These are phyloP conservation scores for Amaranthus hypochondriacus DNA, from an alignment of 148 eudicot species.

Conservation along the genomic window DNA sequence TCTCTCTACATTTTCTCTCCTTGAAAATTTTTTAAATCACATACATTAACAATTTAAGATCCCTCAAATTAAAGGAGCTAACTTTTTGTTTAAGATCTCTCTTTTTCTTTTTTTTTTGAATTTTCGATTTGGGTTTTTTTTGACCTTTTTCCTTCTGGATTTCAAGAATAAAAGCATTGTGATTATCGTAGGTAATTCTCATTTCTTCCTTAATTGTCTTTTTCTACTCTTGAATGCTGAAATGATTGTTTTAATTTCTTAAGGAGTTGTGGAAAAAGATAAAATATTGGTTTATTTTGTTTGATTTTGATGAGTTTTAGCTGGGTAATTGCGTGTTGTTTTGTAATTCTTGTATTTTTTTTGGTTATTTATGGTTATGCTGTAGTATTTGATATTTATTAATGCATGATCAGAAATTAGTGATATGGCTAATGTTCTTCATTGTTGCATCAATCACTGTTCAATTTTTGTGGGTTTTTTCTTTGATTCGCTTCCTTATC, in stretches of 20 bases:
- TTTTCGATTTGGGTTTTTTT: conserved; percentile 13
- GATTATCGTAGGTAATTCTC: conserved; percentile 23
- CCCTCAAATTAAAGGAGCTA: conserved; percentile 10
- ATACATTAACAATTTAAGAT: conserved; percentile 6
- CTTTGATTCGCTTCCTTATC: conserved; percentile 1
- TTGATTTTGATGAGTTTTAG: conserved; percentile 16
- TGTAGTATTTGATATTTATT: background rate
- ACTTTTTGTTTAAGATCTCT: conserved; percentile 22
- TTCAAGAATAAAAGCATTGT: conserved; percentile 16
- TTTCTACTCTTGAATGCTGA: background rate
- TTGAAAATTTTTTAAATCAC: background rate
- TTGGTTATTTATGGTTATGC: background rate
- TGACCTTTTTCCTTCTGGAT: conserved; percentile 5
- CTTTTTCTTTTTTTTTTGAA: conserved; percentile 5
- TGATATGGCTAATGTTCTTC: background rate
- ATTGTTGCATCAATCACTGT: conserved; percentile 3
- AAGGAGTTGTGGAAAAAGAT: background rate
- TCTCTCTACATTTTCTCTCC: conserved; percentile 17
- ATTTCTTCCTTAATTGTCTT: background rate
- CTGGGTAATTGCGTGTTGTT: conserved; percentile 17
- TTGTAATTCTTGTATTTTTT: background rate
- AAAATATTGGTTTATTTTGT: conserved; percentile 9
- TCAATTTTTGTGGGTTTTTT: background rate
- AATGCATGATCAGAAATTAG: conserved; percentile 12
- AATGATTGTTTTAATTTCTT: background rate